Conservation (phyloP, 2,329 filamentous ascomycete genomes). For the Sarocladiaceae sp. region DNA sequence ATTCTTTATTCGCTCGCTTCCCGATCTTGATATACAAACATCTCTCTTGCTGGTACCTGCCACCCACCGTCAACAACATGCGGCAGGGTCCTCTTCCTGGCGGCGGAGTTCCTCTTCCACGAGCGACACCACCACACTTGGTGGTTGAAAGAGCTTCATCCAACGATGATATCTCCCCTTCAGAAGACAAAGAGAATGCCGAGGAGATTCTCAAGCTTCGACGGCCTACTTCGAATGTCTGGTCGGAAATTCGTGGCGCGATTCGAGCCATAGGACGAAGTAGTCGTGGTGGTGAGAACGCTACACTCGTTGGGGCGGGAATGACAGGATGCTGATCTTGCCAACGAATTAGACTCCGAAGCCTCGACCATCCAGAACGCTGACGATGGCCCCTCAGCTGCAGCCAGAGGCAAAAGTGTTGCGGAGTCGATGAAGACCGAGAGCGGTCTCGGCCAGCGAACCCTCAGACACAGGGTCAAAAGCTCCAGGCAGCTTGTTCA, state of each 20-base stretch:
- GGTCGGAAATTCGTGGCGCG: constrained; percentile 30
- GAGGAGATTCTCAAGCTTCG: constrained; percentile 19
- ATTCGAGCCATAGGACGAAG: constrained; percentile 27
- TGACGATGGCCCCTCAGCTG: not conserved
- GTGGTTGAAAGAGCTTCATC: not conserved
- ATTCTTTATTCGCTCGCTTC: too few species aligned
- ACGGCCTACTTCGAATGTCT: constrained; percentile 25
- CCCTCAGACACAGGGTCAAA: not conserved
- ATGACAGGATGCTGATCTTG: not conserved
- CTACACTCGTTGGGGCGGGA: not conserved
- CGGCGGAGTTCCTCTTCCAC: not conserved
- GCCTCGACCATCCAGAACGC: not conserved
- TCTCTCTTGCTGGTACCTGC: too few species aligned
- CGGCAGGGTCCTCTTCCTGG: not conserved
- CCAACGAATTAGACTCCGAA: not conserved
- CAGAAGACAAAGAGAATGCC: constrained; percentile 11
- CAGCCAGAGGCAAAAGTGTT: not conserved
- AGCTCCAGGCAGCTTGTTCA: constrained; percentile 16
- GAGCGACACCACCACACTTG: not conserved
- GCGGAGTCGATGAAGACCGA: not conserved
- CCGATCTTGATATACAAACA: too few species aligned
- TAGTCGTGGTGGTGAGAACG: constrained; percentile 23
- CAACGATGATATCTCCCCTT: not conserved
- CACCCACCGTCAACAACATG: not conserved
- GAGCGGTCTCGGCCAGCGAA: not conserved